Evolutionary conservation across 2,329 filamentous ascomycete genomes (phyloP).

Genomic region (Zymoseptoria brevis): DNA sequence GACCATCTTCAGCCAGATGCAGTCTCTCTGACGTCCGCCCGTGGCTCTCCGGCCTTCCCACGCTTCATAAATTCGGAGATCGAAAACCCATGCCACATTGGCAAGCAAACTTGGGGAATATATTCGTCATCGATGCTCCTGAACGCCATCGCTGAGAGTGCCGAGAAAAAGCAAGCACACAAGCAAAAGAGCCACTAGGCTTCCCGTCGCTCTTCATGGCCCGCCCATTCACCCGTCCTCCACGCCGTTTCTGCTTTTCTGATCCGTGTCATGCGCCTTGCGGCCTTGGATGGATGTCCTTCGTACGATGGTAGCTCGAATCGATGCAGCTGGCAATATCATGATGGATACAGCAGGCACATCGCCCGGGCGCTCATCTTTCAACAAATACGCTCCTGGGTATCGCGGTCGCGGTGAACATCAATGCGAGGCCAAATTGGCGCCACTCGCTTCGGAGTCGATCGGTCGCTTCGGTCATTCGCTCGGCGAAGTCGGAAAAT

Average conservation of each 20-base stretch:
- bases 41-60: neutral
- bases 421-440: neutral
- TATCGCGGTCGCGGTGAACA: neutral
- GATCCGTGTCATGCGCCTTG: too few relatives aligned
- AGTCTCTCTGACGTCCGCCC: too few relatives aligned
- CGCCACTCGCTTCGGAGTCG: neutral
- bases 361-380: too few relatives aligned
- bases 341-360: too few relatives aligned
- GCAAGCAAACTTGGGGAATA: neutral
- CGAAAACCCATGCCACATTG: neutral
- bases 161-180: neutral
- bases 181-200: neutral
- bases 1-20: too few relatives aligned
- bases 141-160: neutral
- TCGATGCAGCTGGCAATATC: too few relatives aligned
- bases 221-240: neutral
- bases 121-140: neutral
- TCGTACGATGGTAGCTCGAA: too few relatives aligned
- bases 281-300: too few relatives aligned
- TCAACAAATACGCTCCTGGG: neutral
- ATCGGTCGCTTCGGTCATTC: neutral
- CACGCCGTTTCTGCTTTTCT: too few relatives aligned
- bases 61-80: neutral
- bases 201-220: neutral
- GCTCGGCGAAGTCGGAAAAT: neutral